phyloP scores from a whole-genome alignment of 2,329 filamentous ascomycete genomes.

The Acephala macrosclerotiorum region DNA sequence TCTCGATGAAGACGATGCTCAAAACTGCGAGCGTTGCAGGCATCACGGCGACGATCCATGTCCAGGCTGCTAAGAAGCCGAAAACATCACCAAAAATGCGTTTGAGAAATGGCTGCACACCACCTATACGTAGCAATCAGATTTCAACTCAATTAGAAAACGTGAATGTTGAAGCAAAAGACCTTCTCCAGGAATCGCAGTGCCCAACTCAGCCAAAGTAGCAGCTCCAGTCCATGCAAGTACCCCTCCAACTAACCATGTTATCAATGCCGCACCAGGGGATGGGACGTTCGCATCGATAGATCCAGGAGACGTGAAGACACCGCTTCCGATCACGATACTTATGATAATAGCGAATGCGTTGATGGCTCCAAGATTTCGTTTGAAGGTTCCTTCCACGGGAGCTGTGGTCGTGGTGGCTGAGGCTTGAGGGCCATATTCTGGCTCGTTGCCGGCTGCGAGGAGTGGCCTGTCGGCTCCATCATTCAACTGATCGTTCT shows the following conservation, averaged over 20 bases:
- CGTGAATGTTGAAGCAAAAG: slow-evolving; percentile 20
- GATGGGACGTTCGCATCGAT: slow-evolving; percentile 71
- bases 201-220: slow-evolving; percentile 69
- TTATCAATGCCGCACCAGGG: slow-evolving; percentile 61
- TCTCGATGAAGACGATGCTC: slow-evolving; percentile 69
- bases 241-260: slow-evolving; percentile 68
- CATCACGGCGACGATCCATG: slow-evolving; percentile 70
- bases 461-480: neutral
- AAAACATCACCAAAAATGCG: slow-evolving; percentile 67
- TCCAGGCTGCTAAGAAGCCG: slow-evolving; percentile 71
- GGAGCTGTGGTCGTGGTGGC: neutral
- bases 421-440: neutral
- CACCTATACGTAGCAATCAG: slow-evolving; percentile 48
- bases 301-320: slow-evolving; percentile 69
- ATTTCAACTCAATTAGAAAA: neutral
- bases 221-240: slow-evolving; percentile 70
- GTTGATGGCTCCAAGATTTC: slow-evolving; percentile 55
- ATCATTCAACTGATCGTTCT: neutral
- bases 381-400: slow-evolving; percentile 45
- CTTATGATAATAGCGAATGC: slow-evolving; percentile 67
- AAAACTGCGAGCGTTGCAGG: slow-evolving; percentile 70
- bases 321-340: slow-evolving; percentile 69
- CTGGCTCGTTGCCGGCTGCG: neutral
- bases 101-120: slow-evolving; percentile 68
- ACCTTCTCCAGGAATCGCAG: slow-evolving; percentile 68